Conservation (phyloP, 2,329 filamentous ascomycete genomes). For the Cadophora gregata region DNA sequence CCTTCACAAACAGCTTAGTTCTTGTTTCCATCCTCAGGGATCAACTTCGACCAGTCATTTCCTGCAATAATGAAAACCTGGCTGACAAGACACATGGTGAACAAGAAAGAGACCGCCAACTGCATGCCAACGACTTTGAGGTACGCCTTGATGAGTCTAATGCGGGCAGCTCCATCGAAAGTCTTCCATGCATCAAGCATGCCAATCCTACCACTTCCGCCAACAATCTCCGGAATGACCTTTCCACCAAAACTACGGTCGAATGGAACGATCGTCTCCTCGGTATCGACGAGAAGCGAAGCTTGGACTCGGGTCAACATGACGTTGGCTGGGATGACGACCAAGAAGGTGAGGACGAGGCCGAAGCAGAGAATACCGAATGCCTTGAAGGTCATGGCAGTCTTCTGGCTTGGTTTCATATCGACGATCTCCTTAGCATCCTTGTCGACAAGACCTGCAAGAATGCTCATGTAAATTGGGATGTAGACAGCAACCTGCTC, state of each 20-base stretch:
- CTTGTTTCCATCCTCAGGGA: slow-evolving; percentile 26
- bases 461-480: slow-evolving; percentile 53
- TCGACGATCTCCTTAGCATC: slow-evolving; percentile 32
- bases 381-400: slow-evolving; percentile 52
- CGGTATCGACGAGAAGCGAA: slow-evolving; percentile 79
- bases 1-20: not conserved
- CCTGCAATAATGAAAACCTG: slow-evolving; percentile 58
- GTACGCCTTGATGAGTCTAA: slow-evolving; percentile 76
- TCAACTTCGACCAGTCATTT: slow-evolving; percentile 30
- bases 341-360: slow-evolving; percentile 60
- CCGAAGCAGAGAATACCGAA: slow-evolving; percentile 53
- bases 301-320: slow-evolving; percentile 85
- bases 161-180: slow-evolving; percentile 74
- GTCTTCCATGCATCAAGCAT: slow-evolving; percentile 80
- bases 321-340: slow-evolving; percentile 78
- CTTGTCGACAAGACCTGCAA: slow-evolving; percentile 45
- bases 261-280: slow-evolving; percentile 87
- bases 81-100: slow-evolving; percentile 56
- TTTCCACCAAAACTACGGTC: slow-evolving; percentile 85
- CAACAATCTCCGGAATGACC: slow-evolving; percentile 75
- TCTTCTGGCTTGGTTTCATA: slow-evolving; percentile 45
- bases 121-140: slow-evolving; percentile 70
- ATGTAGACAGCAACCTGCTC: slow-evolving; percentile 56
- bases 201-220: slow-evolving; percentile 72
- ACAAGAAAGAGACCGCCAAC: slow-evolving; percentile 53